phyloP scores from a whole-genome alignment of 1,284 basidiomycete genomes.

The Malassezia cuniculi region DNA sequence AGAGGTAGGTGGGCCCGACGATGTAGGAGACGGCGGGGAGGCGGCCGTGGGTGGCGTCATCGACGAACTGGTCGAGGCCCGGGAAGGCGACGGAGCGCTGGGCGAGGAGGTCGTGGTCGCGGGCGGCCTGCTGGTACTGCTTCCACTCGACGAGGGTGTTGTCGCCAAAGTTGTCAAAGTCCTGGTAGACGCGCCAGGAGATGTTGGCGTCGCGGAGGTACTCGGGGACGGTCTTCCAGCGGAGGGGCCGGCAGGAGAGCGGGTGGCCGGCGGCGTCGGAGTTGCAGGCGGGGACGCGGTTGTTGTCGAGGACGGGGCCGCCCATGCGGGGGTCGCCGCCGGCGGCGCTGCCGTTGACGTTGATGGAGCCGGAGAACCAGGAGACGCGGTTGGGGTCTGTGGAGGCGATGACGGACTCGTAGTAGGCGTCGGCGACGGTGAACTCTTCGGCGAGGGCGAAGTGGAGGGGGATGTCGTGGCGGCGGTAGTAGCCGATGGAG shows the following conservation, averaged over 20 bases:
- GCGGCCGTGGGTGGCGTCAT: constrained; percentile 21
- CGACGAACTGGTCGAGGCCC: constrained; percentile 25
- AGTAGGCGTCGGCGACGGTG: constrained; percentile 26
- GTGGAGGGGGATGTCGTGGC: constrained; percentile 29
- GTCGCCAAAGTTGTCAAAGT: constrained; percentile 28
- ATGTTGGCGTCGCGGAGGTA: constrained; percentile 24
- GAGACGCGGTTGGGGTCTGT: constrained; percentile 26
- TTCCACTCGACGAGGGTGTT: constrained; percentile 15
- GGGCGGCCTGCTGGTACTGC: constrained; percentile 12
- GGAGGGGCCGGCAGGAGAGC: constrained; percentile 12
- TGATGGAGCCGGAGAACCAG: constrained; percentile 19
- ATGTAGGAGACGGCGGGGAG: constrained; percentile 32
- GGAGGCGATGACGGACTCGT: constrained; percentile 22
- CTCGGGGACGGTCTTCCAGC: constrained; percentile 31
- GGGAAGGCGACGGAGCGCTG: constrained; percentile 17
- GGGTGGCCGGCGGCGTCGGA: constrained; percentile 11
- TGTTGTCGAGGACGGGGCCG: constrained; percentile 19
- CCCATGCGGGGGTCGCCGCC: constrained; percentile 13
- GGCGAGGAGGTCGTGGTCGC: constrained; percentile 13
- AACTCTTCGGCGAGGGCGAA: constrained; percentile 30
- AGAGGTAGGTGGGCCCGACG: constrained; percentile 28
- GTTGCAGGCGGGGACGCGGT: constrained; percentile 14
- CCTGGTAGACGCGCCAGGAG: constrained; percentile 23
- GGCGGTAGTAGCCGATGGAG: constrained; percentile 27
- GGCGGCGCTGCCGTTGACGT: constrained; percentile 3